Evolutionary conservation across 176 grass and related monocot genomes (phyloP).

Genomic region (Carex parvula): DNA sequence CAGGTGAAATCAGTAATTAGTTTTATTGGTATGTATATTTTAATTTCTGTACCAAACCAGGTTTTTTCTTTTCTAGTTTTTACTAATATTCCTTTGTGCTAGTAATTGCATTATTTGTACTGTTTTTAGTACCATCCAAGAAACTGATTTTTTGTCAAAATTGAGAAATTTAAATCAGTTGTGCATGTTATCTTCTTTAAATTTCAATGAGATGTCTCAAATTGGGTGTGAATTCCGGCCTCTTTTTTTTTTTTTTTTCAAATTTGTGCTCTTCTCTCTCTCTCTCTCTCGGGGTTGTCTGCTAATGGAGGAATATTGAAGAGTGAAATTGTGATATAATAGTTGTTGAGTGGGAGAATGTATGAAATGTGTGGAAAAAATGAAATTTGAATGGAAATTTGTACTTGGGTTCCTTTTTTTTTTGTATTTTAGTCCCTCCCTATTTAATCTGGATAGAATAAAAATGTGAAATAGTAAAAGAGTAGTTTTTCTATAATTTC

Average conservation of each 20-base stretch:
- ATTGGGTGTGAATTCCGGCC: too few relatives aligned
- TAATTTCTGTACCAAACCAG: constrained; percentile 40
- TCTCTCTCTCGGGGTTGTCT: too few relatives aligned
- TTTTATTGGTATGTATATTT: constrained; percentile 45
- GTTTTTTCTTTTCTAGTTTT: constrained; percentile 1
- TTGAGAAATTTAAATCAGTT: neutral
- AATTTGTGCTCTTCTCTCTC: neutral
- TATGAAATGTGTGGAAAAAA: neutral
- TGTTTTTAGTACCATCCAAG: neutral
- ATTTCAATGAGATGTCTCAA: too few relatives aligned
- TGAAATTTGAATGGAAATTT: neutral
- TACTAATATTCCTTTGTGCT: neutral
- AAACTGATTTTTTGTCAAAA: constrained; percentile 13
- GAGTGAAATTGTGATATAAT: too few relatives aligned
- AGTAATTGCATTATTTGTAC: neutral
- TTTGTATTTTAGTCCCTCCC: too few relatives aligned
- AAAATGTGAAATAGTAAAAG: too few relatives aligned
- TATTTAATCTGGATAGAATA: too few relatives aligned
- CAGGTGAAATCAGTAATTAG: constrained; percentile 43
- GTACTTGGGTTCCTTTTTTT: neutral
- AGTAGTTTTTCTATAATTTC: too few relatives aligned
- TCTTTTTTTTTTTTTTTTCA: neutral
- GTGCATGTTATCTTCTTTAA: neutral
- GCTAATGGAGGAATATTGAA: too few relatives aligned
- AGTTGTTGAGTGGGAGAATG: neutral